phyloP scores from a whole-genome alignment of 2,329 filamentous ascomycete genomes.

The Orbilia quercus region DNA sequence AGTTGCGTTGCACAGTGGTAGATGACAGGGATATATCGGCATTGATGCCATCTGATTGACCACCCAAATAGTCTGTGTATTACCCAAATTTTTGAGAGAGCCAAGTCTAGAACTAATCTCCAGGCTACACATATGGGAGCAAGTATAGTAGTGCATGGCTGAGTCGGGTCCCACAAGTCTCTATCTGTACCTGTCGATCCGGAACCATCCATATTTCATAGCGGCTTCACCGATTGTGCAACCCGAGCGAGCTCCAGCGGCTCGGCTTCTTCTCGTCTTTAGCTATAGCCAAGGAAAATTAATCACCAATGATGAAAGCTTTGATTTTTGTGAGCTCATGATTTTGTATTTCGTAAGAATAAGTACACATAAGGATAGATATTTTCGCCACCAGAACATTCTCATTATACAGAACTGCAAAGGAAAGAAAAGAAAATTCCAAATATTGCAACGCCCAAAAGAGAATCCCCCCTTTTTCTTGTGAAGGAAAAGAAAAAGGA shows the following conservation, averaged over 20 bases:
- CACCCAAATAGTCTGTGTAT: neutral
- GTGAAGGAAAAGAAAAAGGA: constrained; percentile 11
- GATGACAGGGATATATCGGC: neutral
- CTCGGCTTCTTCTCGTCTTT: no score
- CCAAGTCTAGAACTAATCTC: neutral
- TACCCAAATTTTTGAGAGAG: neutral
- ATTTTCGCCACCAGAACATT: constrained; percentile 39
- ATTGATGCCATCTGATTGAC: neutral
- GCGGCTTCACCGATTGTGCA: neutral
- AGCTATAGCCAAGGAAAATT: no score
- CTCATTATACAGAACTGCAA: constrained; percentile 37
- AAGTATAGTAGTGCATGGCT: no score
- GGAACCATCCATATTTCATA: neutral
- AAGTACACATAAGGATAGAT: constrained; percentile 41
- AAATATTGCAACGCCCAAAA: constrained; percentile 18
- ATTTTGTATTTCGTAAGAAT: constrained; percentile 47
- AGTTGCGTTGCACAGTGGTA: constrained; percentile 27
- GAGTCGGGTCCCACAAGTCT: no score
- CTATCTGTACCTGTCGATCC: neutral
- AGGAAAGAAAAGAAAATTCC: constrained; percentile 8
- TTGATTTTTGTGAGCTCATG: constrained; percentile 38
- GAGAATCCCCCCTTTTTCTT: constrained; percentile 8
- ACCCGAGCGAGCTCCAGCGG: neutral
- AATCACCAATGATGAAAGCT: neutral
- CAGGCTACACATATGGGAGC: no score